Conservation (phyloP, 1,284 basidiomycete species). For the Austroboletus niveus region DNA sequence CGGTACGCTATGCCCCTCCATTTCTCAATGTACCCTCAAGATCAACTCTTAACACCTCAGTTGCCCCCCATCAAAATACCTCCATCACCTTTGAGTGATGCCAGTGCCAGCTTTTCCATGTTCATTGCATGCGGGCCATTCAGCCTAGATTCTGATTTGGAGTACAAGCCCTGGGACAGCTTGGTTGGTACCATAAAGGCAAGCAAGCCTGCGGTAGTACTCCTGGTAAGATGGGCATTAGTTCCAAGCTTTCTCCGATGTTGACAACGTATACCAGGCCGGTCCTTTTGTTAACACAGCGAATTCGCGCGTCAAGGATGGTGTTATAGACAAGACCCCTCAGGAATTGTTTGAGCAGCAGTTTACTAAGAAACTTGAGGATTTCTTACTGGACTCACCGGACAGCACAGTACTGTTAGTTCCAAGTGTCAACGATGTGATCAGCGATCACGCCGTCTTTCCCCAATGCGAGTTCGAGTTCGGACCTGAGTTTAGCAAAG, state of each 20-base stretch:
- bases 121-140: conserved; percentile 80
- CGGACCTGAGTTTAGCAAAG: conserved; percentile 40
- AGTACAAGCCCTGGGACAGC: conserved; percentile 66
- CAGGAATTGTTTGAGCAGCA: conserved; percentile 67
- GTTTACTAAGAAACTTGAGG: conserved; percentile 59
- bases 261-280: conserved; percentile 46
- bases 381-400: conserved; percentile 62
- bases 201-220: conserved; percentile 71
- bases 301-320: conserved; percentile 73
- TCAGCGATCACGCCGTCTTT: conserved; percentile 80
- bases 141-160: conserved; percentile 75
- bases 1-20: conserved; percentile 43
- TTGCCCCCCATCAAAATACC: conserved; percentile 49
- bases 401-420: conserved; percentile 74
- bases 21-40: not conserved
- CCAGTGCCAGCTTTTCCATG: conserved; percentile 54
- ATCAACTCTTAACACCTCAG: conserved; percentile 29
- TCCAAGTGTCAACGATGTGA: conserved; percentile 80
- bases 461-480: conserved; percentile 85
- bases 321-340: conserved; percentile 68
- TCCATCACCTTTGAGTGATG: conserved; percentile 36
- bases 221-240: conserved; percentile 59
- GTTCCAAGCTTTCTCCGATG: not conserved
- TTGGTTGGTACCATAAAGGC: conserved; percentile 57
- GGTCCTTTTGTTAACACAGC: conserved; percentile 86